These are phyloP conservation scores for Penicillium tannophilum DNA, from an alignment of 495 filamentous ascomycete genomes.

Conservation along the genomic window DNA sequence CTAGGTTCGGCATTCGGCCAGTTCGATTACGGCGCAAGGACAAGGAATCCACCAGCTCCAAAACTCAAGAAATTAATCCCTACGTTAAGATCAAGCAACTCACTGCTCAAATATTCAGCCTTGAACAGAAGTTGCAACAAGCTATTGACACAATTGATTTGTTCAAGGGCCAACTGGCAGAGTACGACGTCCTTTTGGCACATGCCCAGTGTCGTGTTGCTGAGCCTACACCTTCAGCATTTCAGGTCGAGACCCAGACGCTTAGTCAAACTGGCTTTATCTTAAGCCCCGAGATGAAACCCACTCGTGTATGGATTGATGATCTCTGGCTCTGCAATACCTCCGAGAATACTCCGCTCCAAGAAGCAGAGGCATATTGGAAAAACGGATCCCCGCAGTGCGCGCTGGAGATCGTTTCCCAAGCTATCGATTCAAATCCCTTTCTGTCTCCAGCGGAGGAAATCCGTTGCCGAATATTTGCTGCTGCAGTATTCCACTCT, in stretches of 20 bases:
- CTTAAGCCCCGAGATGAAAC: not conserved
- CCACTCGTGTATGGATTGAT: slow-evolving; percentile 15
- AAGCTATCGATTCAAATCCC: slow-evolving; percentile 9
- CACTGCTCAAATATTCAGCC: slow-evolving; percentile 5
- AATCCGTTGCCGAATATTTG: slow-evolving; percentile 17
- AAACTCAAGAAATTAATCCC: not conserved
- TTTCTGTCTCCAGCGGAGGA: slow-evolving; percentile 11
- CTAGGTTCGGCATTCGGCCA: not conserved
- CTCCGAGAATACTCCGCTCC: not conserved
- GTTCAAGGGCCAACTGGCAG: slow-evolving; percentile 16
- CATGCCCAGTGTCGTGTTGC: slow-evolving; percentile 11
- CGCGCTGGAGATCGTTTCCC: slow-evolving; percentile 12
- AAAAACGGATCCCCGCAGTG: slow-evolving; percentile 10
- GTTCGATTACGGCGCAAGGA: not conserved
- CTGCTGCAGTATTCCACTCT: slow-evolving; percentile 17
- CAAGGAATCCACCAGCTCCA: not conserved
- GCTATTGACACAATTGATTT: slow-evolving; percentile 7
- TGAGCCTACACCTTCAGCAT: not conserved
- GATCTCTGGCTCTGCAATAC: slow-evolving; percentile 23
- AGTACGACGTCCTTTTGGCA: slow-evolving; percentile 23
- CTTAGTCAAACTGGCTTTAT: not conserved
- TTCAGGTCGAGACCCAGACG: not conserved
- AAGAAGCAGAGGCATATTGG: slow-evolving; percentile 22
- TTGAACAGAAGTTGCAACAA: slow-evolving; percentile 13
- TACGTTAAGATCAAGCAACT: not conserved